Percentiles rank a stretch among this genome's conserved stretches.
Conservation (phyloP, 176 grass and related monocot species). For the Juncus effusus region DNA sequence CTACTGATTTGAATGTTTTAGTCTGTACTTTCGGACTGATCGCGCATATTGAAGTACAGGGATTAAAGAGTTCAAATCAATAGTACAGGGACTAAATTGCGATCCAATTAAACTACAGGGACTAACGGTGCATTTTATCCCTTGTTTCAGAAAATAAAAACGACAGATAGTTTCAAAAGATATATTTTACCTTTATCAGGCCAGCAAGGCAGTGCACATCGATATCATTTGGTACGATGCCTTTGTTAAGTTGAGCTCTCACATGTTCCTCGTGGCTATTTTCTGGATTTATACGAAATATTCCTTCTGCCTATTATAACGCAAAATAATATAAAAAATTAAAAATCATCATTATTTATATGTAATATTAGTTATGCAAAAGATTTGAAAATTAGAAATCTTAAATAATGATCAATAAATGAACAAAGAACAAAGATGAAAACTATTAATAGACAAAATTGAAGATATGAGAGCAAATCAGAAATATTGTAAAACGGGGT, state of each 20-base stretch:
- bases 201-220: conserved; percentile 88
- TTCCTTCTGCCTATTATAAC: conserved; percentile 62
- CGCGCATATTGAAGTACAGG: too few species aligned
- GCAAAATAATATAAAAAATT: not conserved
- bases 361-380: too few species aligned
- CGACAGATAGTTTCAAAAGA: not conserved
- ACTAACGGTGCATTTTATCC: too few species aligned
- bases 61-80: too few species aligned
- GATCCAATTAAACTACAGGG: too few species aligned
- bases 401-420: not conserved
- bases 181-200: conserved; percentile 68
- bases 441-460: not conserved
- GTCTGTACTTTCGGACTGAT: too few species aligned
- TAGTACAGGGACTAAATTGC: too few species aligned
- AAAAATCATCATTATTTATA: too few species aligned
- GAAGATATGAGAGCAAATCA: not conserved
- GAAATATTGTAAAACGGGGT: not conserved
- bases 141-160: too few species aligned
- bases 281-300: conserved; percentile 91
- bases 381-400: too few species aligned
- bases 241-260: conserved; percentile 71
- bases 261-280: conserved; percentile 90
- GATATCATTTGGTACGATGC: conserved; percentile 71
- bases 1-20: too few species aligned
- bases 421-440: not conserved